Base-by-base conservation (phyloP, 331 rosid genomes). In the Telfairia occidentalis region DNA sequence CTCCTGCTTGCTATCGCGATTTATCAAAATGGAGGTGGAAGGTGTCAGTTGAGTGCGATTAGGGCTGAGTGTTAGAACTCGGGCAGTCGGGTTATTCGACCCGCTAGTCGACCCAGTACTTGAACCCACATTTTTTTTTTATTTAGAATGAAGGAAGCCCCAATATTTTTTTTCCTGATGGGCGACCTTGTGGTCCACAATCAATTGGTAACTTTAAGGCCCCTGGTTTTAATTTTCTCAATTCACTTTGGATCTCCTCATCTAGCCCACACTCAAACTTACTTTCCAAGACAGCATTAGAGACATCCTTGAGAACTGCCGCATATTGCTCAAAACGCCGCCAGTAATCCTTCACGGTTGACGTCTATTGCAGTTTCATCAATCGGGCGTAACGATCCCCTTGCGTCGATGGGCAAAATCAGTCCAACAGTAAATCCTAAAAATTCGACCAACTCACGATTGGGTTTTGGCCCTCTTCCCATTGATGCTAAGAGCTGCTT, bases 201-300 rank as follows among this genome's bases (percentile, higher is more conserved):
- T 48, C 0, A 15, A 3, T 7, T 50, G 11, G 19, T 50, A 7
- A 26, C 57, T 4, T 50, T 50, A 1, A 50, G 7, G 3, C 26
- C 57, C 24, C 24, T 0, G 26, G 11, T 2, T 8, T 0, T 6
- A 50, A 7, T 3, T 18, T 19, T 2, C 11, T n/a, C 5, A 48
- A 15, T 3, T 48, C 53, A 1, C 50, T 45, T 2, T 13, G n/a
- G 13, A 45, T 45, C 5, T 49, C 23, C 0, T 5, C 55, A 2
- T 49, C n/a, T 0, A 50, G 57, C 5, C 26, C 26, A 7, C 57
- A 5, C 0, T 19, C 21, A 3, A 50, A 50, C 9, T 50, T 50
- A 1, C 26, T 19, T 5, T n/a, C 26, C 0, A 50, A 7, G 0
- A 50, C 3, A 0, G 1, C 26, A 0, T 50, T 11, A n/a, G n/a